Evolutionary conservation across 2,329 filamentous ascomycete species (phyloP).

Genomic region (Aureobasidium sp.): DNA sequence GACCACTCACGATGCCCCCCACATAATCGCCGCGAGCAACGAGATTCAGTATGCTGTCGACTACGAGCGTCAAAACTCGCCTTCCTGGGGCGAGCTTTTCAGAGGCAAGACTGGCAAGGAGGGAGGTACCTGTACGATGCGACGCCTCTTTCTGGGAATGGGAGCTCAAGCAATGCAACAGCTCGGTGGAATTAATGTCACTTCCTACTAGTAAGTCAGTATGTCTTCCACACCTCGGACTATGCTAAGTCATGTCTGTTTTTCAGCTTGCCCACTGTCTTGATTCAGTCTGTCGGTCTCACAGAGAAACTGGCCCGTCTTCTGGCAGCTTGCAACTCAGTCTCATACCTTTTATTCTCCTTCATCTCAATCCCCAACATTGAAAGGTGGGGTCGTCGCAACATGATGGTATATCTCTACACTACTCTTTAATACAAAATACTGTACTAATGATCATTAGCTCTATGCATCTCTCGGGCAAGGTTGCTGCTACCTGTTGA

Average conservation of each 20-base stretch:
- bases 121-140: slow-evolving; percentile 42
- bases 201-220: slow-evolving; percentile 34
- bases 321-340: slow-evolving; percentile 48
- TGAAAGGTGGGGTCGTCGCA: slow-evolving; percentile 47
- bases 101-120: slow-evolving; percentile 37
- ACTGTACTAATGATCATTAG: no score
- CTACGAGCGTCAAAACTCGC: slow-evolving; percentile 43
- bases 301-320: slow-evolving; percentile 44
- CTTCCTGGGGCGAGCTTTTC: slow-evolving; percentile 44
- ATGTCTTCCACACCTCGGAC: not conserved
- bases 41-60: slow-evolving; percentile 38
- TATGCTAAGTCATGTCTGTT: not conserved
- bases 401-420: no score
- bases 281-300: slow-evolving; percentile 50
- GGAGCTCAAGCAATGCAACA: slow-evolving; percentile 47
- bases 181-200: slow-evolving; percentile 26
- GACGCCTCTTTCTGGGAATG: slow-evolving; percentile 45
- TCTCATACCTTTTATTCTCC: slow-evolving; percentile 42
- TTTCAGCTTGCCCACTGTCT: slow-evolving; percentile 44
- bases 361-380: slow-evolving; percentile 40
- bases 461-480: slow-evolving; percentile 47
- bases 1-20: slow-evolving; percentile 37
- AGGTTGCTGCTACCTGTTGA: slow-evolving; percentile 44
- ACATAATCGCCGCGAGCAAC: slow-evolving; percentile 34
- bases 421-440: no score